phyloP scores from a whole-genome alignment of 306 rosid species.

The Senna tora region DNA sequence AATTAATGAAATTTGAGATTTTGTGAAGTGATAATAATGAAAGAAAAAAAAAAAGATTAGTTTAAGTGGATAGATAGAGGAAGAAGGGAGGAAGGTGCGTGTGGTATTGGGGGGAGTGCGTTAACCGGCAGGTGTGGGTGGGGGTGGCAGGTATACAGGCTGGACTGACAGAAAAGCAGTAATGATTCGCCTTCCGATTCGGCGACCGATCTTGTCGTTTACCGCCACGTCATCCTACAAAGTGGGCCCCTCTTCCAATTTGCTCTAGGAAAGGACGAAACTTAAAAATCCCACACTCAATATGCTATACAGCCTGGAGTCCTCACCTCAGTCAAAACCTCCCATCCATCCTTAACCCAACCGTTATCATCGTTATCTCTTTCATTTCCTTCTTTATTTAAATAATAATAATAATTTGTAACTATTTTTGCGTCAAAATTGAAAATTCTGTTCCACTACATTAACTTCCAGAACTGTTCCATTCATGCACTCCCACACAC shows the following conservation, averaged over 20 bases:
- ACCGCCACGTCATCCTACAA: conserved; percentile 50
- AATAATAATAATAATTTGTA: no score
- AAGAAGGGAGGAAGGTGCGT: conserved; percentile 37
- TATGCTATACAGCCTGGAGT: conserved; percentile 89
- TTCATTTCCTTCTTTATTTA: not conserved
- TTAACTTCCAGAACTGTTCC: conserved; percentile 47
- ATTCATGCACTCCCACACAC: conserved; percentile 3
- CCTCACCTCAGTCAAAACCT: conserved; percentile 74
- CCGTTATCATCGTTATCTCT: conserved; percentile 65
- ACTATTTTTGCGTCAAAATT: conserved; percentile 16
- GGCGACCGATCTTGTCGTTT: conserved; percentile 85
- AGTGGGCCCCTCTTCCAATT: conserved; percentile 42
- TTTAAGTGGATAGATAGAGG: not conserved
- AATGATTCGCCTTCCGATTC: conserved; percentile 82
- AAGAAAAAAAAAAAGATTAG: no score
- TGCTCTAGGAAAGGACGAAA: conserved; percentile 36
- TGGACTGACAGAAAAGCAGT: conserved; percentile 75
- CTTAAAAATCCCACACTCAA: conserved; percentile 53
- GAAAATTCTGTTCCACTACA: conserved; percentile 33
- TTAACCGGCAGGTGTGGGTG: conserved; percentile 43
- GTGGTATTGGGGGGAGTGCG: not conserved
- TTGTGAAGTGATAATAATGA: no score
- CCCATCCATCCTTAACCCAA: conserved; percentile 26
- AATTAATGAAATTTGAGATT: no score
- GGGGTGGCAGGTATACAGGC: conserved; percentile 68